Percentiles rank a stretch among this genome's conserved stretches.
Conservation (phyloP, 441 rosid species). For the Croton setiger region DNA sequence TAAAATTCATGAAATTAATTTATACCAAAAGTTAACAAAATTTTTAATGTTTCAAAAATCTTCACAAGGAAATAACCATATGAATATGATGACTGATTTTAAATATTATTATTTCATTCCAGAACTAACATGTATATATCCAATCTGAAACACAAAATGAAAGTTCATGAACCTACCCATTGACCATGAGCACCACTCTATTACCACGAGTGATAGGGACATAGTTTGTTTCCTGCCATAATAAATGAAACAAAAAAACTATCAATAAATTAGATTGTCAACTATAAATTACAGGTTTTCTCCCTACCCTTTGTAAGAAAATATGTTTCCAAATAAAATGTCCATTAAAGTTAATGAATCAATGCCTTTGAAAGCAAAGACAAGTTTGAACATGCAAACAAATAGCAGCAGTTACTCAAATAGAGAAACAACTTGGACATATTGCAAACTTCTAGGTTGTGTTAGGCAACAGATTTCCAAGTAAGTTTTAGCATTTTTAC, state of each 20-base stretch:
- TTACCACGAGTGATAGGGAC: slow-evolving; percentile 91
- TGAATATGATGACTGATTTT: slow-evolving; percentile 2
- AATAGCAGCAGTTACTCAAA: neutral
- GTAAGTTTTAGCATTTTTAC: no score
- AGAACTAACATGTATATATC: neutral
- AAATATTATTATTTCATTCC: neutral
- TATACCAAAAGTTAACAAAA: no score
- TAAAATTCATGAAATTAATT: no score
- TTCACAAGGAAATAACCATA: neutral
- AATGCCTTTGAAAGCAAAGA: neutral
- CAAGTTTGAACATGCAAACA: neutral
- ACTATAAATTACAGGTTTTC: neutral
- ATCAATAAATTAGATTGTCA: slow-evolving; percentile 5
- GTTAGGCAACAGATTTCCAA: no score
- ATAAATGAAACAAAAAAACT: slow-evolving; percentile 14
- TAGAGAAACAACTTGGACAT: neutral
- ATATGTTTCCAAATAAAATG: neutral
- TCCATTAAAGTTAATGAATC: neutral
- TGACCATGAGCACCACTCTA: slow-evolving; percentile 93
- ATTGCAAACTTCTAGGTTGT: neutral
- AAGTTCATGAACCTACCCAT: slow-evolving; percentile 60
- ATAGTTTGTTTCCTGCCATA: slow-evolving; percentile 88
- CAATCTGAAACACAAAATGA: slow-evolving; percentile 1
- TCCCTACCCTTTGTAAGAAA: neutral
- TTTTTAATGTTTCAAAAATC: neutral